Evolutionary conservation across 306 rosid genomes (phyloP), one percentile per base, ranked within the genome.

Genomic region (Arachis hypogaea): DNA sequence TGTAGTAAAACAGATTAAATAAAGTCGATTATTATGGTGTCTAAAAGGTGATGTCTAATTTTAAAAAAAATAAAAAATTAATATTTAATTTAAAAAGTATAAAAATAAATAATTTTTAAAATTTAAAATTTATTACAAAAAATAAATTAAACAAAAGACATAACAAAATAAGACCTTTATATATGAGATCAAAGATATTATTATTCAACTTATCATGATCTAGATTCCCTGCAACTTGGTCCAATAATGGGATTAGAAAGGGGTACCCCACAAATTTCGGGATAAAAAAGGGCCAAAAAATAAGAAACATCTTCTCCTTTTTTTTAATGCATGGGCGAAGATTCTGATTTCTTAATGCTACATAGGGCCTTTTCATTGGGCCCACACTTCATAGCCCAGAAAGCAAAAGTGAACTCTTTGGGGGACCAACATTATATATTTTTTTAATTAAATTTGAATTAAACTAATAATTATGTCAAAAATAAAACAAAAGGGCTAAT

Each of bases 331-430:
- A 38, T 22, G 11, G 47, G 10, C 29, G 55, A 41, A 9, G 71
- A 72, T 72, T 60, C 9, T 2, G 22, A 28, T 11, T 71, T 58
- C 57, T n/a, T 1, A 42, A 56, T 56, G 46, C 41, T 47, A 33
- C 36, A 45, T 14, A 3, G 64, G 64, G 11, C 54, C 56, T 7
- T 40, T 6, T 43, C 38, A 5, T 12, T 33, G 79, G 79, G 73
- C 43, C 79, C 73, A 55, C 49, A 65, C 11, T 56, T 64, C 66
- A 55, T 11, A 65, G 28, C 41, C 79, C 64, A 64, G 38, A 49
- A 33, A 7, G 38, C 46, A 7, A 46, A 44, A 44, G 36, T 3
- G 38, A 52, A 38, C 6, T 22, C 6, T 18, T 41, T 16, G 41
- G 44, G 67, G 67, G 63, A 4, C 38, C 47, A 45, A 5, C 22